A percentile compares a stretch with the other conserved stretches of the same genome.
phyloP scores from a whole-genome alignment of 805 yeast genomes.

The Wickerhamomyces hampshirensis region DNA sequence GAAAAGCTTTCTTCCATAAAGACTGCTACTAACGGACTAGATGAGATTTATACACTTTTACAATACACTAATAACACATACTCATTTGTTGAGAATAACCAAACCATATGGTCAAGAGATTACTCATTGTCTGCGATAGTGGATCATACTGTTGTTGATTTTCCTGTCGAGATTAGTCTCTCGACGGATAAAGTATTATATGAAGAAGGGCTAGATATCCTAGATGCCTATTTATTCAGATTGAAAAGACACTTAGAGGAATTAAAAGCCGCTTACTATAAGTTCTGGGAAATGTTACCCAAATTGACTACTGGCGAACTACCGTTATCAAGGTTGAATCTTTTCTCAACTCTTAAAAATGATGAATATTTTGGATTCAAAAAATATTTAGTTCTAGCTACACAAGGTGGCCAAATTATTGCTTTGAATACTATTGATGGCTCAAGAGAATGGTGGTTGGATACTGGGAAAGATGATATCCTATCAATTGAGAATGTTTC shows the following conservation, averaged over 20 bases:
- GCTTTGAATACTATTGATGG: constrained; percentile 41
- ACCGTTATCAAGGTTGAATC: neutral
- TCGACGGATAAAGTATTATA: constrained; percentile 25
- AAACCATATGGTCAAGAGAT: constrained; percentile 37
- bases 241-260: constrained; percentile 24
- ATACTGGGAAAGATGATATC: constrained; percentile 20
- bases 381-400: constrained; percentile 38
- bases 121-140: constrained; percentile 35
- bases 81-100: constrained; percentile 7
- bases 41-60: constrained; percentile 10
- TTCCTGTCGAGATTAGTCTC: constrained; percentile 16
- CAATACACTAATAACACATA: constrained; percentile 11
- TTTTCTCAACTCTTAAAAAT: constrained; percentile 2
- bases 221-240: constrained; percentile 30
- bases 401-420: constrained; percentile 35
- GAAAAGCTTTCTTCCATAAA: constrained; percentile 6
- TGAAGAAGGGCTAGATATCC: constrained; percentile 27
- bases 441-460: constrained; percentile 34
- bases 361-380: constrained; percentile 40
- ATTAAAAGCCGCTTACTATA: constrained; percentile 11
- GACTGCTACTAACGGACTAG: constrained; percentile 13
- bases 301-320: constrained; percentile 7
- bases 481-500: constrained; percentile 19
- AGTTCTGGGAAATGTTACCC: constrained; percentile 10
- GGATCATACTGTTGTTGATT: constrained; percentile 30